Base-by-base conservation (phyloP, 148 eudicot species). In the Camellia sinensis region DNA sequence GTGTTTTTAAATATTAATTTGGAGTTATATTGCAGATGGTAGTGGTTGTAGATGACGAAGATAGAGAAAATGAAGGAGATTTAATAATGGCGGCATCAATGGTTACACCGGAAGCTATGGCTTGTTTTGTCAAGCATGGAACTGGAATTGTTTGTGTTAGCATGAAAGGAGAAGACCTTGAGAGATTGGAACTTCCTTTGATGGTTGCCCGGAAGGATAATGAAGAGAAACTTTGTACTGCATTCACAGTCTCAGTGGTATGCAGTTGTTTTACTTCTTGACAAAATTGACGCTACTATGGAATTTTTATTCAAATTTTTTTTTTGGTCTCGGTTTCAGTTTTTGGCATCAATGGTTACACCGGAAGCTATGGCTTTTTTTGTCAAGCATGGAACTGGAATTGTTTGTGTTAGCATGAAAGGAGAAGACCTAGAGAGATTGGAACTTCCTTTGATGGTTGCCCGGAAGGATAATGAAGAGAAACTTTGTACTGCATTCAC, bases 31-130 rank as follows among this genome's bases (percentile, higher is more conserved):
- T 84, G 83, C 89, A 94, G 98, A 91, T 91, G 83, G 98, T 94
- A 65, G 86, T 94, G 59, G 98, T 92, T 77, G 98, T 94, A 62
- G 98, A 94, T 80, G 98, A 94, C 68, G 98, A 94, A 84, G 98
- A 91, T 74, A 83, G 98, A 80, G 98, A 94, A 87, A 94, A 94
- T 84, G 98, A 94, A 83, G 98, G 98, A 71, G 98, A 94, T 86
- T 48, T 94, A 65, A 87, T 94, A 79, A 90, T 94, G 98, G 98
- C 97, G 61, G 98, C 95, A 50, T 89, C 91, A 12, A 81, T 81
- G 80, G 97, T 83, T 69, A 94, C 97, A 45, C 89, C 98, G 7
- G 95, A 94, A 80, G 94, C 92, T 65, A 92, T 92, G 98, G 97
- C 98, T 61, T 94, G 90, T 74, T 77, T 94, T 88, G 98, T 94